These are phyloP conservation scores for Mycotypha africana DNA, from an alignment of 371 early-diverging fungal species.

Conservation along the genomic window DNA sequence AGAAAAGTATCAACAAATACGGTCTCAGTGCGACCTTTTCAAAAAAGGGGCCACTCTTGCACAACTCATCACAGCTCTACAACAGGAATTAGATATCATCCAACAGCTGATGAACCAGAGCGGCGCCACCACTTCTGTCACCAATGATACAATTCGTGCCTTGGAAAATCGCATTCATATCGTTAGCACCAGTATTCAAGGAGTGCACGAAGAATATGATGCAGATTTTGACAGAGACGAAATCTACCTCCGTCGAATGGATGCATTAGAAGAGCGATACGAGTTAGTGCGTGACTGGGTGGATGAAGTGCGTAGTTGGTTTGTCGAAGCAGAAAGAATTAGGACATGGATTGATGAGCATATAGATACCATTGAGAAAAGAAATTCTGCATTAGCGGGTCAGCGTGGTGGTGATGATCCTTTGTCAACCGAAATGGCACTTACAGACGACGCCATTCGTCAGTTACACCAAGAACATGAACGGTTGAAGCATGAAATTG, in stretches of 20 bases:
- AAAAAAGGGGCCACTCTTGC: constrained; percentile 23
- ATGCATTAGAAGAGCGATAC: constrained; percentile 14
- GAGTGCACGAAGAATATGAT: constrained; percentile 19
- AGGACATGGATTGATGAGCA: constrained; percentile 41
- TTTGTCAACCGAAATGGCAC: constrained; percentile 17
- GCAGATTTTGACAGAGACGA: background rate
- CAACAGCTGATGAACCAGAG: constrained; percentile 29
- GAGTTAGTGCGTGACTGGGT: constrained; percentile 36
- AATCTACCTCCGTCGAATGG: constrained; percentile 2
- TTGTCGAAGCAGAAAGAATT: constrained; percentile 43
- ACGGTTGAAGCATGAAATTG: constrained; percentile 11
- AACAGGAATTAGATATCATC: constrained; percentile 37
- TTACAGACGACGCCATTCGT: constrained; percentile 12
- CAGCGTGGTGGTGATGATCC: too few species aligned
- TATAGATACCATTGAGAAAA: constrained; percentile 24
- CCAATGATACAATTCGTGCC: constrained; percentile 26
- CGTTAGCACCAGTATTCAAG: constrained; percentile 19
- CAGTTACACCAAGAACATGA: constrained; percentile 7
- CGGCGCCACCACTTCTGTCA: constrained; percentile 10
- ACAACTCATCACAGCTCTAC: constrained; percentile 30
- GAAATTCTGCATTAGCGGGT: constrained; percentile 16
- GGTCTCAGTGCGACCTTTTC: constrained; percentile 6
- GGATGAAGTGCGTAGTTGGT: constrained; percentile 44
- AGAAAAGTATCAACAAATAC: background rate
- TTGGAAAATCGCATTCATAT: constrained; percentile 19